phyloP scores from a whole-genome alignment of 345 rosid species.

The Populus tremula region DNA sequence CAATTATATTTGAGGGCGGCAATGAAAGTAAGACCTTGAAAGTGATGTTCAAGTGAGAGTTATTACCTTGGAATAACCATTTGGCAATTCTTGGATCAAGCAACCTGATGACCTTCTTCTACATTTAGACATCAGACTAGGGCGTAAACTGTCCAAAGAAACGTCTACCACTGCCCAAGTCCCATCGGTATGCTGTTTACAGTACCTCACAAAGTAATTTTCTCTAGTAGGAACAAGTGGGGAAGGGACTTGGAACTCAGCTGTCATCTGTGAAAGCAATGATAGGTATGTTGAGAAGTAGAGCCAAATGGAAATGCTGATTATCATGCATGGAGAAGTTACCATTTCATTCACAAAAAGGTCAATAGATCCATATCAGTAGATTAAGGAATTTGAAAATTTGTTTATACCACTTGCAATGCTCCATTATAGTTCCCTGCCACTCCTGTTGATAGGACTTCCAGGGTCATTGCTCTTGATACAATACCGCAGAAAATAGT shows the following conservation, averaged over 20 bases:
- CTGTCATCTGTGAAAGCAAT: conserved; percentile 58
- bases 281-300: background rate
- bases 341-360: background rate
- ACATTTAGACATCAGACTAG: conserved; percentile 43
- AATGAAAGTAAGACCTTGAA: background rate
- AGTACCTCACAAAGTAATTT: conserved; percentile 77
- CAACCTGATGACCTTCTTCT: conserved; percentile 96
- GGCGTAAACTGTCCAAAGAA: conserved; percentile 67
- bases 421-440: conserved; percentile 99
- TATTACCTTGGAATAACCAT: conserved; percentile 88
- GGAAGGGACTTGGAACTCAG: conserved; percentile 89
- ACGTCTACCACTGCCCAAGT: conserved; percentile 96
- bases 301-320: background rate
- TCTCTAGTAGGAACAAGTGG: conserved; percentile 87
- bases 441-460: conserved; percentile 87
- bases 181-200: conserved; percentile 77
- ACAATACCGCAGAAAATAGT: conserved; percentile 82
- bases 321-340: background rate
- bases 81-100: conserved; percentile 79
- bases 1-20: background rate
- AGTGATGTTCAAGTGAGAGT: background rate
- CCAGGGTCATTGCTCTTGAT: conserved; percentile 87
- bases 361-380: background rate
- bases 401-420: conserved; percentile 74
- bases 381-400: background rate